Evolutionary conservation across 2,329 filamentous ascomycete genomes (phyloP).

Genomic region (Dactylonectria estremocensis): DNA sequence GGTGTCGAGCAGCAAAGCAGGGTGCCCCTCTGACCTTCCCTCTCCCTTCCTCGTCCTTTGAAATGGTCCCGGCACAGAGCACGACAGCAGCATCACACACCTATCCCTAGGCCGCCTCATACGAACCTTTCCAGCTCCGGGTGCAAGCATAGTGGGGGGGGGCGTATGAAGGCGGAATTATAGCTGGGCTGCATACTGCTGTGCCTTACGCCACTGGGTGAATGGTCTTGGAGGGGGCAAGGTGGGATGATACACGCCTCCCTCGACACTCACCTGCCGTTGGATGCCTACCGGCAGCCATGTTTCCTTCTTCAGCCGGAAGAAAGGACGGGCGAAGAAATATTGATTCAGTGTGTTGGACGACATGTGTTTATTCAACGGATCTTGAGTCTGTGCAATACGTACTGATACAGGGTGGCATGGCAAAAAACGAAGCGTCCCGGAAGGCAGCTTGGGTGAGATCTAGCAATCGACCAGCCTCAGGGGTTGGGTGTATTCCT

Average conservation of each 20-base stretch:
- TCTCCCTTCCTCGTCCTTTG: background rate
- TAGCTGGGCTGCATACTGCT: conserved; percentile 28
- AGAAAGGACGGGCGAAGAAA: conserved; percentile 13
- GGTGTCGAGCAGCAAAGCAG: conserved; percentile 1
- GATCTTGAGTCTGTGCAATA: background rate
- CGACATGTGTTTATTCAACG: conserved; percentile 35
- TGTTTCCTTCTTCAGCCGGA: conserved; percentile 1
- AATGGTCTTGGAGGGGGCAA: background rate
- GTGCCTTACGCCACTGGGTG: conserved; percentile 29
- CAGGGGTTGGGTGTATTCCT: background rate
- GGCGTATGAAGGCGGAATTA: conserved; percentile 4
- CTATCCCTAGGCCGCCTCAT: conserved; percentile 32
- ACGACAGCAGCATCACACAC: conserved; percentile 43
- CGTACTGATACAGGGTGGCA: too few relatives aligned
- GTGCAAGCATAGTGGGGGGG: conserved; percentile 1
- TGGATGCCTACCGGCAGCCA: conserved; percentile 19
- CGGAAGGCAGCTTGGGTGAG: too few relatives aligned
- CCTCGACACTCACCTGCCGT: conserved; percentile 2
- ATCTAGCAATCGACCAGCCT: background rate
- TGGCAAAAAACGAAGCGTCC: background rate
- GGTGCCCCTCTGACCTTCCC: background rate
- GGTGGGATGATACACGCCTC: conserved; percentile 6
- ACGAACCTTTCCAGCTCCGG: conserved; percentile 34
- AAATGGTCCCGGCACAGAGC: conserved; percentile 32
- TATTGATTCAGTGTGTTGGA: conserved; percentile 12